Evolutionary conservation across 1,284 basidiomycete species (phyloP), one percentile per base, ranked within the genome.

Genomic region (Papiliotrema flavescens): DNA sequence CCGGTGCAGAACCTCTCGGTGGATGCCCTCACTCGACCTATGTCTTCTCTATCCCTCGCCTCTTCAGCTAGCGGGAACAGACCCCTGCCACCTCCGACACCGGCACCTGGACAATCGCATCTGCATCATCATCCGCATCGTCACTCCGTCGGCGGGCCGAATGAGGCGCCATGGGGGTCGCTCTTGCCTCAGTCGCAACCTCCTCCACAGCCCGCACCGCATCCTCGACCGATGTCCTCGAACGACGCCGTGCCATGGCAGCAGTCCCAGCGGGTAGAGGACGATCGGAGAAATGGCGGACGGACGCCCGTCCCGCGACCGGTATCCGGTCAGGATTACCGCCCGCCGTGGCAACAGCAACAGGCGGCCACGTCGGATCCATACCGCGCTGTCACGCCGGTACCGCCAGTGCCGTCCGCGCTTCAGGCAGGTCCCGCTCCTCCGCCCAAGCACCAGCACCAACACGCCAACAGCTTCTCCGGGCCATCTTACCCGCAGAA

Each of bases 31-130:
- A 60, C 62, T 5, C 54, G 66, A 17, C 66, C 65, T 1, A 64
- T 73, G 63, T 67, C 66, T 9, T 62, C 64, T 22, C 65, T 75
- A 62, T 71, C 71, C 1, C 47, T 75, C 9, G 56, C 62, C 2
- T 65, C 68, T n/a, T n/a, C n/a, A n/a, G n/a, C n/a, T n/a, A n/a
- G n/a, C n/a, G n/a, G n/a, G 17, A 48, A 52, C 36, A 43, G 57
- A 4, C 49, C 59, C 9, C 26, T 14, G 13, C 44, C 56, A 23
- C 67, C 62, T 17, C 49, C 56, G 2, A 50, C 64, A 1, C 35
- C 60, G 20, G 55, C 60, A 1, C 64, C 61, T 4, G 51, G 50
- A 7, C 54, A 57, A 5, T 35, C 51, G 26, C 42, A 54, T 19
- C 47, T 37, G 7, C 43, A 47, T 2, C 47, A 47, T 23, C 60